Conservation (phyloP, 2,329 filamentous ascomycete genomes). For the Monosporascus sp. region DNA sequence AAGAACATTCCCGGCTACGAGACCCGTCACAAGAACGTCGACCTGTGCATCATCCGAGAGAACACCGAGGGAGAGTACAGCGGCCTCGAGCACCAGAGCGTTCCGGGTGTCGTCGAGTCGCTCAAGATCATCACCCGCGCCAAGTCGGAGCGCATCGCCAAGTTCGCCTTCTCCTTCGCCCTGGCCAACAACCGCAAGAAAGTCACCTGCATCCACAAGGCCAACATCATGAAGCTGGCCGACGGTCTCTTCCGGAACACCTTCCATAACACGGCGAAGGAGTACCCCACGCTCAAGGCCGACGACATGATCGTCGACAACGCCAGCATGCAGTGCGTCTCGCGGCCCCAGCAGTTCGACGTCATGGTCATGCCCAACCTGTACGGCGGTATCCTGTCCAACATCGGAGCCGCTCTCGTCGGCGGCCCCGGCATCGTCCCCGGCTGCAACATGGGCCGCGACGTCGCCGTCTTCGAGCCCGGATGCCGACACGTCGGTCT, state of each 20-base stretch:
- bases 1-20: constrained; percentile 99
- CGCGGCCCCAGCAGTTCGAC: constrained; percentile 94
- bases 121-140: constrained; percentile 99
- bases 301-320: constrained; percentile 99
- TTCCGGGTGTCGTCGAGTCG: constrained; percentile 93
- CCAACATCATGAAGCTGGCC: constrained; percentile 99
- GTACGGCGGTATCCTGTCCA: constrained; percentile 97
- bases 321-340: constrained; percentile 98
- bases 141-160: constrained; percentile 98
- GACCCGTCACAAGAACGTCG: constrained; percentile 94
- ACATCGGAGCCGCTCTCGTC: constrained; percentile 95
- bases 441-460: constrained; percentile 98
- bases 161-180: constrained; percentile 97
- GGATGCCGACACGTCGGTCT: constrained; percentile 98
- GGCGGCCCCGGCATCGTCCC: constrained; percentile 96
- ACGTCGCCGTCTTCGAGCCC: constrained; percentile 97
- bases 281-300: constrained; percentile 91
- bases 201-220: constrained; percentile 99
- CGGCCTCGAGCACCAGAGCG: constrained; percentile 96
- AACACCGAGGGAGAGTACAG: constrained; percentile 99
- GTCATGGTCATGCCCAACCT: constrained; percentile 99
- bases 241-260: constrained; percentile 98
- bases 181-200: constrained; percentile 99
- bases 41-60: constrained; percentile 99
- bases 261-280: constrained; percentile 87